Conservation (phyloP, 768 basidiomycete genomes). For the Lactarius evosmus region DNA sequence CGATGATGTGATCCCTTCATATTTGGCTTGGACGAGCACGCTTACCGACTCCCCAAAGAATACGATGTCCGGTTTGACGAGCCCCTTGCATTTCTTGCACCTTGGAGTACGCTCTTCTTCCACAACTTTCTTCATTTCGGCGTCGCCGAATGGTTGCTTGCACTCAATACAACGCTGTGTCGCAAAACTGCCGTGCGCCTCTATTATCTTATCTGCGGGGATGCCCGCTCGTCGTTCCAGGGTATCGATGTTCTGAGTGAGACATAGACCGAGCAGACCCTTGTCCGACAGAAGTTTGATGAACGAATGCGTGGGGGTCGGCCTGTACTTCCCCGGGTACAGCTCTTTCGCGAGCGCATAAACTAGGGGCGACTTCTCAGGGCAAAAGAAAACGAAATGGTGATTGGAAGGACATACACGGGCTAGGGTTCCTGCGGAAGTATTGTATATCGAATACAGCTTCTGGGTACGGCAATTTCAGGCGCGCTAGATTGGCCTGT, state of each 20-base stretch:
- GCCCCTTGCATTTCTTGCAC: slow-evolving; percentile 65
- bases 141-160: slow-evolving; percentile 51
- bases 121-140: slow-evolving; percentile 65
- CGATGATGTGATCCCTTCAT: background rate
- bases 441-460: slow-evolving; percentile 92
- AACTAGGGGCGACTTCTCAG: slow-evolving; percentile 42
- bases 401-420: slow-evolving; percentile 50
- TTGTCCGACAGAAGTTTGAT: slow-evolving; percentile 75
- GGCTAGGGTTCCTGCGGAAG: slow-evolving; percentile 75
- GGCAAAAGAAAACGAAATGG: background rate
- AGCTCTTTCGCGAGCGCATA: slow-evolving; percentile 92
- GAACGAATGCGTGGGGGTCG: slow-evolving; percentile 89
- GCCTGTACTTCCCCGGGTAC: slow-evolving; percentile 85
- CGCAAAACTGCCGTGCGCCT: slow-evolving; percentile 97
- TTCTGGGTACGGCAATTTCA: slow-evolving; percentile 88
- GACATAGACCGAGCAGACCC: slow-evolving; percentile 66
- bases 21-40: slow-evolving; percentile 9
- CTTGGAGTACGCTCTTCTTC: slow-evolving; percentile 59
- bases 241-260: slow-evolving; percentile 92
- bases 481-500: slow-evolving; percentile 71
- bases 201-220: slow-evolving; percentile 69
- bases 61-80: slow-evolving; percentile 93
- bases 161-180: slow-evolving; percentile 82
- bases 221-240: slow-evolving; percentile 84
- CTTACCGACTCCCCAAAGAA: slow-evolving; percentile 83